Base-by-base conservation (phyloP, 2,329 filamentous ascomycete genomes). In the Gaeumannomyces sp. region DNA sequence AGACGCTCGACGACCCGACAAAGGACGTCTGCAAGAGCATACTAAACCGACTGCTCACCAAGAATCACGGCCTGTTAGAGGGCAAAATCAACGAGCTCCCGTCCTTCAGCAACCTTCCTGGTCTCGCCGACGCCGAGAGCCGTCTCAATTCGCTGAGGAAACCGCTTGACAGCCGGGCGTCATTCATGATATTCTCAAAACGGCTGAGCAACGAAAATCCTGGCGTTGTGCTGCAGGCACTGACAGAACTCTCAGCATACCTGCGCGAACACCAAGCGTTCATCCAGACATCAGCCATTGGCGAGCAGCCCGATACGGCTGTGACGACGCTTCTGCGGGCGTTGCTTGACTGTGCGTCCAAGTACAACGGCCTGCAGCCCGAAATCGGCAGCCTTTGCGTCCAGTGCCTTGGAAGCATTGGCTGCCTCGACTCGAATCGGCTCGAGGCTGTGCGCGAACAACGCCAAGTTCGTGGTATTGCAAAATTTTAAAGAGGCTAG, bases 361-460 rank as follows among this genome's bases (percentile, higher is more conserved):
- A 89, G 68, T 95, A 95, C 75, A 91, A 89, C 68, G 84, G 86
- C 62, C 81, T 83, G 16, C 84, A 90, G 58, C 75, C 81, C 10
- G 85, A 87, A 16, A 90, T 98, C 64, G 83, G 88, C 62, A 81
- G 85, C 25, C 80, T 96, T 3, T 92, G 91, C 67, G 90, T 92
- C 19, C 87, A 90, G 71, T 95, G 92, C 68, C 82, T 99, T 56
- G 96, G 96, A 0, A 82, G 96, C 27, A 87, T 99, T 64, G 95
- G 96, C 8, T 97, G 93, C 69, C 79, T 99, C 28, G 96, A 99
- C 74, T 89, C 94, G 1, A 97, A 96, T 71, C 87, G 91, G 66
- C 86, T 97, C 1, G 95, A 99, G 71, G 86, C 87, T 0, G 84
- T 90, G 14, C 85, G 91, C 65, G 89, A 91, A 70, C 89, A 92